Percentiles rank a stretch among this genome's conserved stretches.
Conservation (phyloP, 495 filamentous ascomycete species). For the Talaromyces stipitatus region DNA sequence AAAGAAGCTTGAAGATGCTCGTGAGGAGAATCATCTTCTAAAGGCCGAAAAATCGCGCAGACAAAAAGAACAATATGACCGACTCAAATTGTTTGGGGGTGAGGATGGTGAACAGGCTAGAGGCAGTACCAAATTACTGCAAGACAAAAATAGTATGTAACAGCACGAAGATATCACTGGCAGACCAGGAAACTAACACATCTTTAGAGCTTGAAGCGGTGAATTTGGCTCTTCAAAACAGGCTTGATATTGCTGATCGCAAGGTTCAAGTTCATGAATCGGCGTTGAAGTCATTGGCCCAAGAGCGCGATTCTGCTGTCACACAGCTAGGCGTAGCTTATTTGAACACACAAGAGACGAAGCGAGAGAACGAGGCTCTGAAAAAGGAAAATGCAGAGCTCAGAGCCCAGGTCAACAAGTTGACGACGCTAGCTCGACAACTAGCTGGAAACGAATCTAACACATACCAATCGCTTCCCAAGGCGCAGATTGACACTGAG, state of each 20-base stretch:
- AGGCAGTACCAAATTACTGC: slow-evolving; percentile 26
- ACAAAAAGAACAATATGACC: slow-evolving; percentile 35
- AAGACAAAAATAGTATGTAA: slow-evolving; percentile 48
- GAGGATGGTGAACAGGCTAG: slow-evolving; percentile 30
- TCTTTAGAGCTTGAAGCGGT: slow-evolving; percentile 48
- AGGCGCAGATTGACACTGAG: slow-evolving; percentile 3
- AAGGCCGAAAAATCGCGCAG: slow-evolving; percentile 37
- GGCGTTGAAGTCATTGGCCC: slow-evolving; percentile 48
- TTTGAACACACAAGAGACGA: slow-evolving; percentile 55
- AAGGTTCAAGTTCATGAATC: slow-evolving; percentile 54
- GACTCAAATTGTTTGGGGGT: slow-evolving; percentile 31
- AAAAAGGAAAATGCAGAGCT: slow-evolving; percentile 41
- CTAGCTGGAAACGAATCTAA: slow-evolving; percentile 23
- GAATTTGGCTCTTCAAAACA: slow-evolving; percentile 47
- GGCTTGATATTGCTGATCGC: slow-evolving; percentile 51
- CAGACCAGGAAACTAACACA: neutral
- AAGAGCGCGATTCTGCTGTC: slow-evolving; percentile 58
- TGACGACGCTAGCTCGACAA: slow-evolving; percentile 12
- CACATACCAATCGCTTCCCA: slow-evolving; percentile 1
- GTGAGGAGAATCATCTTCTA: slow-evolving; percentile 48
- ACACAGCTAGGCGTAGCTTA: slow-evolving; percentile 57
- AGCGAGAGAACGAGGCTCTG: slow-evolving; percentile 47
- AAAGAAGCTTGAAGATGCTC: slow-evolving; percentile 46
- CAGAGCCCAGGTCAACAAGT: slow-evolving; percentile 28
- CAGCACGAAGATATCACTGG: neutral